phyloP scores from a whole-genome alignment of 2,329 filamentous ascomycete genomes.

The Capronia coronata region DNA sequence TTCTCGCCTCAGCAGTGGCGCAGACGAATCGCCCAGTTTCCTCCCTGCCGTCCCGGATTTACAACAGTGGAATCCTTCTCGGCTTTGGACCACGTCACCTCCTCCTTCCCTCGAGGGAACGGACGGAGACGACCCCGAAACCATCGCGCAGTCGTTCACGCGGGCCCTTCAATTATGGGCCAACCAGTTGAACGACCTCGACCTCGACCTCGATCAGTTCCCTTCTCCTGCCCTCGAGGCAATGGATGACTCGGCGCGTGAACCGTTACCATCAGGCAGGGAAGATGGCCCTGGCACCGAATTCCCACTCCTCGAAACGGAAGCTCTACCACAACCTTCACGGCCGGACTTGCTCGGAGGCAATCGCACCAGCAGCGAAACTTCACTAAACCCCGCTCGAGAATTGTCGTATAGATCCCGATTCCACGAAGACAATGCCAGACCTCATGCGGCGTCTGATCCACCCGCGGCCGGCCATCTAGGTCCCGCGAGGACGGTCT shows the following conservation, averaged over 20 bases:
- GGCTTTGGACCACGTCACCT: slow-evolving; percentile 24
- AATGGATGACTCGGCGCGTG: slow-evolving; percentile 18
- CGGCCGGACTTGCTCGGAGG: slow-evolving; percentile 14
- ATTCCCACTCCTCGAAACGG: slow-evolving; percentile 23
- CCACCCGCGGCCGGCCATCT: slow-evolving; percentile 9
- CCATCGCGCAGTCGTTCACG: slow-evolving; percentile 25
- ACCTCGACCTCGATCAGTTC: slow-evolving; percentile 26
- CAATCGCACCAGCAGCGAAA: slow-evolving; percentile 25
- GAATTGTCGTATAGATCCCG: slow-evolving; percentile 24
- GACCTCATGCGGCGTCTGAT: slow-evolving; percentile 25
- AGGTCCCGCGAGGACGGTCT: slow-evolving; percentile 2
- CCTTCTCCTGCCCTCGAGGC: slow-evolving; percentile 28
- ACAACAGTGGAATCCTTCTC: slow-evolving; percentile 27
- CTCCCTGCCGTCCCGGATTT: slow-evolving; percentile 28
- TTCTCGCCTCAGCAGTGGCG: slow-evolving; percentile 30
- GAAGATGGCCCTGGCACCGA: slow-evolving; percentile 9
- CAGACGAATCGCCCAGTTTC: slow-evolving; percentile 26
- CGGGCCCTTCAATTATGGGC: slow-evolving; percentile 29
- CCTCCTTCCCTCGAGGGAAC: slow-evolving; percentile 21
- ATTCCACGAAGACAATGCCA: slow-evolving; percentile 17
- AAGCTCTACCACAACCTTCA: slow-evolving; percentile 1
- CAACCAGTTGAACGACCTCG: slow-evolving; percentile 27
- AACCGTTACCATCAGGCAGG: slow-evolving; percentile 1
- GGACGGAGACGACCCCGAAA: slow-evolving; percentile 21
- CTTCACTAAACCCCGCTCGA: slow-evolving; percentile 26